phyloP scores from a whole-genome alignment of 257 asterid genomes.

The Pogostemon cablin region DNA sequence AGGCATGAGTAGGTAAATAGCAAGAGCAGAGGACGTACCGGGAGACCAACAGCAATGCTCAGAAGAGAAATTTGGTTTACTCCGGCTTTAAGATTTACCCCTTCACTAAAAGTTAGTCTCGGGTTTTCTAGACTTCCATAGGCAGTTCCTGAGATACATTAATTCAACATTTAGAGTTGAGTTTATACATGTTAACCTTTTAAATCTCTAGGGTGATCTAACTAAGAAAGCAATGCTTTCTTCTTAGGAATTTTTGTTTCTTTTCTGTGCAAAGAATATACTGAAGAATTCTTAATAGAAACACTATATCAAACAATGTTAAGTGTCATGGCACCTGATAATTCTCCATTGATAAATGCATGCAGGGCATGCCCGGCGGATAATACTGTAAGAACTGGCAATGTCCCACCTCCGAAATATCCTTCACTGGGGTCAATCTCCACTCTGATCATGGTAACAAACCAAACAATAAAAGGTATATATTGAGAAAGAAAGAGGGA shows the following conservation, averaged over 20 bases:
- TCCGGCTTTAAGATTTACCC: constrained; percentile 83
- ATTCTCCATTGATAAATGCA: constrained; percentile 83
- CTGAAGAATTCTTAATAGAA: neutral
- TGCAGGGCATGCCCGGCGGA: constrained; percentile 99
- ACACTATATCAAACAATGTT: no score
- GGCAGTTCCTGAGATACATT: constrained; percentile 69
- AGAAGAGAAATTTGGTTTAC: constrained; percentile 84
- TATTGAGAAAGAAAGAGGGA: constrained; percentile 1
- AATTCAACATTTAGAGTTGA: constrained; percentile 11
- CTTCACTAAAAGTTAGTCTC: constrained; percentile 70
- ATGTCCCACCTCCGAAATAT: constrained; percentile 63
- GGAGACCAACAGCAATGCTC: constrained; percentile 98
- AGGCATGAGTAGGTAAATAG: neutral
- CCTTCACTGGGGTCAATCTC: constrained; percentile 68
- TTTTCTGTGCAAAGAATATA: no score
- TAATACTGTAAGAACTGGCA: constrained; percentile 83
- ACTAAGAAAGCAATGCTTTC: no score
- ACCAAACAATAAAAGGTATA: constrained; percentile 23
- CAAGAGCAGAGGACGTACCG: constrained; percentile 56
- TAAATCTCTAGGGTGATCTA: neutral
- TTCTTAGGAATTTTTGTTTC: no score
- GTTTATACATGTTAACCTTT: neutral
- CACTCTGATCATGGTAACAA: constrained; percentile 55
- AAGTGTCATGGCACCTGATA: constrained; percentile 55
- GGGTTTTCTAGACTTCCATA: constrained; percentile 94